A percentile compares a stretch with the other conserved stretches of the same genome.
phyloP scores from a whole-genome alignment of 768 basidiomycete genomes.

The Leucocoprinus sp. region DNA sequence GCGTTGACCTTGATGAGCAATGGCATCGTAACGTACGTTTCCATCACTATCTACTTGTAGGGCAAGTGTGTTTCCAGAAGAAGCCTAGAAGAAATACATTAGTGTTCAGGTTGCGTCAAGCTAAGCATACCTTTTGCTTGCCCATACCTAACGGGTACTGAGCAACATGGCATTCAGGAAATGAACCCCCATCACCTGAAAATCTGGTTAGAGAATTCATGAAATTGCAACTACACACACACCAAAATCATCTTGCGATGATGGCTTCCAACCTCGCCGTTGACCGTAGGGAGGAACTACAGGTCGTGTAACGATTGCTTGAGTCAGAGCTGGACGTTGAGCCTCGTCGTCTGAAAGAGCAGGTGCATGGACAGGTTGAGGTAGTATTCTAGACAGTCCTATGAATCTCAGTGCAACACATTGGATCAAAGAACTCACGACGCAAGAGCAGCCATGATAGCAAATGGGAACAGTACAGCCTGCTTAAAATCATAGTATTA shows the following conservation, averaged over 20 bases:
- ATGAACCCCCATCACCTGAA: conserved; percentile 76
- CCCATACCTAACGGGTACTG: conserved; percentile 97
- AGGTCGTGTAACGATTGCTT: conserved; percentile 39
- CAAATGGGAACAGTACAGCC: background rate
- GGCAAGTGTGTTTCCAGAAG: conserved; percentile 90
- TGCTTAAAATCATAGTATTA: background rate
- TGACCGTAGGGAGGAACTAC: conserved; percentile 80
- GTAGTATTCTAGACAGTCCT: conserved; percentile 45
- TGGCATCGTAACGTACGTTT: conserved; percentile 94
- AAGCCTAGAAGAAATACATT: conserved; percentile 44
- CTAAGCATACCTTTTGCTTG: conserved; percentile 71
- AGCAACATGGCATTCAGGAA: conserved; percentile 93
- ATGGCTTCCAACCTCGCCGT: conserved; percentile 80
- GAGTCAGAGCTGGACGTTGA: conserved; percentile 25
- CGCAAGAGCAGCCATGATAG: conserved; percentile 52
- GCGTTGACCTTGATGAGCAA: conserved; percentile 91
- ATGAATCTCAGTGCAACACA: conserved; percentile 6
- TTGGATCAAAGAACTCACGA: conserved; percentile 42
- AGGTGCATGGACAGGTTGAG: conserved; percentile 52
- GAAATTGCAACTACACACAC: conserved; percentile 19
- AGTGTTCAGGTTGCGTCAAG: background rate
- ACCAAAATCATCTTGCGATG: conserved; percentile 79
- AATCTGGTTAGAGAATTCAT: conserved; percentile 7
- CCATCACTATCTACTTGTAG: conserved; percentile 96
- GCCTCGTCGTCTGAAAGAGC: conserved; percentile 48